Evolutionary conservation across 1,284 basidiomycete species (phyloP), one percentile per base, ranked within the genome.

Genomic region (Apiotrichum laibachii): DNA sequence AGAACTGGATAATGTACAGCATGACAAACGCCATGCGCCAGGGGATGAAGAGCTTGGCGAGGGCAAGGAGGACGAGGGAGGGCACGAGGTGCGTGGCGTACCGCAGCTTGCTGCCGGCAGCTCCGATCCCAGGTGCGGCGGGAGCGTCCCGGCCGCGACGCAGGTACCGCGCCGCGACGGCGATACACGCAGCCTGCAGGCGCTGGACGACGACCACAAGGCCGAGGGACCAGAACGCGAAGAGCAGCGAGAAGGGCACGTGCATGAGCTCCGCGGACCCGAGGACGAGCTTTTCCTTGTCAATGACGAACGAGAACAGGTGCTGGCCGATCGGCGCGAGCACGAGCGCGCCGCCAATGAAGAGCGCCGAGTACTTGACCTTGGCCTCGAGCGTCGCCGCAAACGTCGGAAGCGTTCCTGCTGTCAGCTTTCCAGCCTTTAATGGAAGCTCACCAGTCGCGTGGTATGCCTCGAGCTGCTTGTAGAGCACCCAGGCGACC

Each of bases 21-120:
- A 89, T 85, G 16, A 95, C 82, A 72, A 89, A 92, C 2, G 88
- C 90, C 35, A 94, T 88, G 76, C 96, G 92, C 83, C 90, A 92
- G 0, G 94, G 93, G 21, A 95, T 81, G 57, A 90, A 79, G 33
- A 91, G 67, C 62, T 87, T 83, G 45, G 92, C 86, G 15, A 87
- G 78, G 13, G 84, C 61, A 47, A 87, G 81, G n/a, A 93, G 81
- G 16, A 86, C 53, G 7, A 69, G 68, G 71, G 47, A 42, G 18
- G 45, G 31, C 1, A 46, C n/a, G 11, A 50, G 11, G 37, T 37
- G 37, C 5, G 37, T 11, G 37, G 37, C n/a, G 16, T 21, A 12
- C 21, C 13, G 9, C 21, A 11, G 16, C 26, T 33, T 33, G 11
- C 15, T 33, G 18, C 37, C n/a, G 18, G 33, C 16, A 21, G 13